Evolutionary conservation across 257 asterid species (phyloP), one percentile per base, ranked within the genome.

Genomic region (Nyctanthes arbortristis): DNA sequence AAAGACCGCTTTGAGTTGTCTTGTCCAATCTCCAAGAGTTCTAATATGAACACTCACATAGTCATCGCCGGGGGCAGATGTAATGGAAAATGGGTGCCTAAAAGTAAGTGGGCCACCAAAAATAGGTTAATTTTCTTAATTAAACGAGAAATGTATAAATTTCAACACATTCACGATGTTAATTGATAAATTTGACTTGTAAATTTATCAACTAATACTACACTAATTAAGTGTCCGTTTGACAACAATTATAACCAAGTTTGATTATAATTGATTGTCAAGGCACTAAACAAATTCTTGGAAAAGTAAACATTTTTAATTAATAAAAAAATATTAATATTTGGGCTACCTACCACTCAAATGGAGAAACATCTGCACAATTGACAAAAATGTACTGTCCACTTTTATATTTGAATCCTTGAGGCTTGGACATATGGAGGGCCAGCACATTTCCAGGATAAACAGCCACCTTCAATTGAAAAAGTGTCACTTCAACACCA

Each of bases 1-100:
- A 79, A 87, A 91, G 61, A 87, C 89, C 56, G 70, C 34, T 79
- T 78, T 87, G 39, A 91, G 89, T 81, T 91, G 92, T 59, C 88
- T 78, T 27, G 97, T 91, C 97, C 97, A 91, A 65, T 91, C 97
- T 47, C 97, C 97, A 13, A 80, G 80, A 1, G 88, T 89, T 65
- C 96, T 68, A 61, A 91, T 91, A 67, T 91, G 97, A 28, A 91
- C 96, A 77, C 97, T 91, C 63, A 91, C 65, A 77, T 91, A 74
- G 77, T 89, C 93, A 74, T 91, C 95, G 66, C 85, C 83, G 0
- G 97, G 96, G 30, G 97, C 94, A 12, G 96, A 89, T 16, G 97
- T 91, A 30, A 91, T 89, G 59, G 95, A 91, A 57, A 91, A 91
- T 66, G 97, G 97, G 55, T 91, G 97, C 97, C 97, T 91, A 85